Conservation (phyloP, 345 rosid species). For the Crucihimalaya himalaica region DNA sequence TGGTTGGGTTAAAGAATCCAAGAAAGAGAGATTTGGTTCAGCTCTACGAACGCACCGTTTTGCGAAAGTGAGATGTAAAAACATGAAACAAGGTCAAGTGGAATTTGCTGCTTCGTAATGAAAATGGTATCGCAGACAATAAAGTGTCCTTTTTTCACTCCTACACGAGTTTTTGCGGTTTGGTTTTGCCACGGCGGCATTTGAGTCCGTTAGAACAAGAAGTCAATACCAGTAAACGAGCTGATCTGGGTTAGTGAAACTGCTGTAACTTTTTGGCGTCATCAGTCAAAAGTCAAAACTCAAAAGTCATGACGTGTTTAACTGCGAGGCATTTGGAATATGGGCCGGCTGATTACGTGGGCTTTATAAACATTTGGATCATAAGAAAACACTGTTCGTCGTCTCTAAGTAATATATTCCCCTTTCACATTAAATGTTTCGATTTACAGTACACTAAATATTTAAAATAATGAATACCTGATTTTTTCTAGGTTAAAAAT, state of each 20-base stretch:
- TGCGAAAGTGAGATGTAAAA: slow-evolving; percentile 22
- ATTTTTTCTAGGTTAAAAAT: neutral
- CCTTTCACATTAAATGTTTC: neutral
- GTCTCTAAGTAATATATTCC: neutral
- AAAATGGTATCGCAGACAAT: slow-evolving; percentile 3
- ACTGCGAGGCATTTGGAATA: neutral
- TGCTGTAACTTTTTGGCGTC: slow-evolving; percentile 1
- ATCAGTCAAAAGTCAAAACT: too few species aligned
- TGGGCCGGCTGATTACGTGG: neutral
- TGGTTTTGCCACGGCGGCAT: too few species aligned
- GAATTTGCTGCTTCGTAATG: neutral
- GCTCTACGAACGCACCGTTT: slow-evolving; percentile 41
- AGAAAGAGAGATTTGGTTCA: slow-evolving; percentile 49
- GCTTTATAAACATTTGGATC: neutral
- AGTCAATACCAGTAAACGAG: neutral
- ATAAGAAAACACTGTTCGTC: neutral
- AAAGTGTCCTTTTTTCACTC: neutral
- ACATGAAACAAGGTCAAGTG: neutral
- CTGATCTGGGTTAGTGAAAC: too few species aligned
- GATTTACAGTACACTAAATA: neutral
- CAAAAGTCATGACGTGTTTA: neutral
- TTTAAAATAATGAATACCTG: neutral
- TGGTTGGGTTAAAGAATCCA: slow-evolving; percentile 45
- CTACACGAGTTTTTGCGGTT: too few species aligned
- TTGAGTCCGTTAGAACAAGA: neutral